Conservation (phyloP, 192 early-diverging fungal genomes). For the Linnemannia schmuckeri region DNA sequence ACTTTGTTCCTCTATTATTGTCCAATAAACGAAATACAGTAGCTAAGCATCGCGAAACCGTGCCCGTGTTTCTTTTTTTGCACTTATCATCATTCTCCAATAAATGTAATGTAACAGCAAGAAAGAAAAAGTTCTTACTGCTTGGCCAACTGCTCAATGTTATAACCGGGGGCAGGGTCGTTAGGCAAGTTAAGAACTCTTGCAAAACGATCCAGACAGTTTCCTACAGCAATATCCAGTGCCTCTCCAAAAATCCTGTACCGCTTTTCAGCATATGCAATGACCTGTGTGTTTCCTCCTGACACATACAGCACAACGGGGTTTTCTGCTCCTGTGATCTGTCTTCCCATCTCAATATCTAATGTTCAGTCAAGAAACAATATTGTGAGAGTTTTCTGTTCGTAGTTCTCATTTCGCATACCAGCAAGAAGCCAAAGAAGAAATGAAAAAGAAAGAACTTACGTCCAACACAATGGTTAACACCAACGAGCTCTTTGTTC, state of each 20-base stretch:
- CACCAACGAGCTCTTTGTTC: constrained; percentile 92
- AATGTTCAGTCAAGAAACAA: not conserved
- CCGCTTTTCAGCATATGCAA: constrained; percentile 93
- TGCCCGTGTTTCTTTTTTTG: not conserved
- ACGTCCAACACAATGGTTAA: constrained; percentile 98
- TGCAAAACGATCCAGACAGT: constrained; percentile 98
- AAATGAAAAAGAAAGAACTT: constrained; percentile 21
- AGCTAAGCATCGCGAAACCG: not conserved
- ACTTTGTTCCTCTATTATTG: constrained; percentile 78
- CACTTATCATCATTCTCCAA: not conserved
- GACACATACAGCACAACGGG: constrained; percentile 98
- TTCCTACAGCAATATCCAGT: constrained; percentile 98
- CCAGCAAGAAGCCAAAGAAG: not conserved
- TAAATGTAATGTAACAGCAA: too few species aligned
- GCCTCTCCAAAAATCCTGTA: constrained; percentile 99
- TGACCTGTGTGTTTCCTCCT: constrained; percentile 99
- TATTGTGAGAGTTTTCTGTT: not conserved
- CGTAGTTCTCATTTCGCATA: not conserved
- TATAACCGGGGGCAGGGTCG: constrained; percentile 97
- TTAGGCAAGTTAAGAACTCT: constrained; percentile 93
- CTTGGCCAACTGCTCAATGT: constrained; percentile 97
- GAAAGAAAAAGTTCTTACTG: constrained; percentile 56
- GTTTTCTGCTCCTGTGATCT: constrained; percentile 94
- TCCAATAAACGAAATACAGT: not conserved
- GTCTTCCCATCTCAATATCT: constrained; percentile 99